Percentiles rank a stretch among this genome's conserved stretches.
Evolutionary conservation across 345 rosid genomes (phyloP).

Genomic region (Rhizophora mangle): DNA sequence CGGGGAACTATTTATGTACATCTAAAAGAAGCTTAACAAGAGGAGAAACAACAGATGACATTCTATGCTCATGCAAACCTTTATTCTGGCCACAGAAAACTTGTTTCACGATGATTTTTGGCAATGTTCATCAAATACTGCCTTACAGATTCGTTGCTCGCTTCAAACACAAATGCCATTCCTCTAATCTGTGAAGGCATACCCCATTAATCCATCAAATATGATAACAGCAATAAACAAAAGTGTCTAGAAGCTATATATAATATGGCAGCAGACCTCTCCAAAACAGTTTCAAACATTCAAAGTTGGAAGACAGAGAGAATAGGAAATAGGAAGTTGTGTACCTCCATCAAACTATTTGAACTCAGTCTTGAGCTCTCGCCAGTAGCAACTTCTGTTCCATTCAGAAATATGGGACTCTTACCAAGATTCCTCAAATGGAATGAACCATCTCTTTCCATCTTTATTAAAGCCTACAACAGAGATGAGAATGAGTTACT

Average conservation of each 20-base stretch:
- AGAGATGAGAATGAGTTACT: constrained; percentile 12
- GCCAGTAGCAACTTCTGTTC: constrained; percentile 47
- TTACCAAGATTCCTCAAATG: constrained; percentile 64
- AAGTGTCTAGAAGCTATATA: neutral
- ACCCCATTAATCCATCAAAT: neutral
- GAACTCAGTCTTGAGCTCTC: constrained; percentile 36
- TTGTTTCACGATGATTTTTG: constrained; percentile 27
- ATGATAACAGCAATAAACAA: neutral
- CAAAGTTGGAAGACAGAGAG: neutral
- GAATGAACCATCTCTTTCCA: constrained; percentile 62
- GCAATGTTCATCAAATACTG: constrained; percentile 29
- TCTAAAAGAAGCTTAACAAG: neutral
- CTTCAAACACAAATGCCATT: constrained; percentile 53
- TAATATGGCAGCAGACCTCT: neutral
- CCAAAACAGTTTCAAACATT: neutral
- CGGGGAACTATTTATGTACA: neutral
- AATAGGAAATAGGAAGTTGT: neutral
- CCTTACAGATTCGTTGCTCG: constrained; percentile 48
- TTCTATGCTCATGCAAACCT: constrained; percentile 21
- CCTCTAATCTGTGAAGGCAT: constrained; percentile 45
- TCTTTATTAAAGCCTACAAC: constrained; percentile 60
- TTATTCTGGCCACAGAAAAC: constrained; percentile 45
- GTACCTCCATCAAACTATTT: constrained; percentile 61
- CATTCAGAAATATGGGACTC: constrained; percentile 49
- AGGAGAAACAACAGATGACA: constrained; percentile 7